phyloP scores from a whole-genome alignment of 148 eudicot species.

The Bassia scoparia region DNA sequence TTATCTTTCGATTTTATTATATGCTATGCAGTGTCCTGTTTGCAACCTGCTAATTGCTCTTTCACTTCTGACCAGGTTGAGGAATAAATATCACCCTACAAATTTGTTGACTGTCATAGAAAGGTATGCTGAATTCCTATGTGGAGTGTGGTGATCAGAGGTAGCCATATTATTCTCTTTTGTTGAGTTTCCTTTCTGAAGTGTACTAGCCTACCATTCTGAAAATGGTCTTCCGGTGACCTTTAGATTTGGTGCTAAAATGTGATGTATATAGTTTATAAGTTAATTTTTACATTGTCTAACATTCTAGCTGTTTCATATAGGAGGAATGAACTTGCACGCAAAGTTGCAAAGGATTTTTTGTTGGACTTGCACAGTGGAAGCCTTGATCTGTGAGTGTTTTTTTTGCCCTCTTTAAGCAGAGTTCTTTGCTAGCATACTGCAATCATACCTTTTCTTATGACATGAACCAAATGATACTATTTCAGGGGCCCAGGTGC shows the following conservation, averaged over 20 bases:
- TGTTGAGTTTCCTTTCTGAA: background rate
- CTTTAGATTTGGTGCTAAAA: background rate
- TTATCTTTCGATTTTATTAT: background rate
- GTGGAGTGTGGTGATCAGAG: conserved; percentile 8
- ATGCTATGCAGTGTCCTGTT: background rate
- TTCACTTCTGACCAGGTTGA: conserved; percentile 54
- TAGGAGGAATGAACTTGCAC: conserved; percentile 92
- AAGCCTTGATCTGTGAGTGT: conserved; percentile 78
- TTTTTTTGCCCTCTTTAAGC: background rate
- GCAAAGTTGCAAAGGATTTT: conserved; percentile 82
- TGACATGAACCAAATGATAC: conserved; percentile 6
- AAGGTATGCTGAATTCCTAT: conserved; percentile 44
- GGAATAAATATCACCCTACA: conserved; percentile 94
- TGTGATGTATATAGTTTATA: background rate
- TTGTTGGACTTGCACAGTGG: conserved; percentile 84
- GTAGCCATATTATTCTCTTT: background rate
- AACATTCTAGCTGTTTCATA: background rate
- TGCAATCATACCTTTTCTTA: background rate
- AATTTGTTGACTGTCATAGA: conserved; percentile 77
- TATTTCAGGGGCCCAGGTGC: conserved; percentile 72
- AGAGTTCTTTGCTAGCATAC: background rate
- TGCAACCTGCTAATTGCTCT: conserved; percentile 13
- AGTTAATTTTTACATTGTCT: background rate
- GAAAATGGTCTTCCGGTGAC: background rate
- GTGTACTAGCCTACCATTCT: background rate